Conservation (phyloP, 1,284 basidiomycete genomes). For the Apiotrichum gamsii region DNA sequence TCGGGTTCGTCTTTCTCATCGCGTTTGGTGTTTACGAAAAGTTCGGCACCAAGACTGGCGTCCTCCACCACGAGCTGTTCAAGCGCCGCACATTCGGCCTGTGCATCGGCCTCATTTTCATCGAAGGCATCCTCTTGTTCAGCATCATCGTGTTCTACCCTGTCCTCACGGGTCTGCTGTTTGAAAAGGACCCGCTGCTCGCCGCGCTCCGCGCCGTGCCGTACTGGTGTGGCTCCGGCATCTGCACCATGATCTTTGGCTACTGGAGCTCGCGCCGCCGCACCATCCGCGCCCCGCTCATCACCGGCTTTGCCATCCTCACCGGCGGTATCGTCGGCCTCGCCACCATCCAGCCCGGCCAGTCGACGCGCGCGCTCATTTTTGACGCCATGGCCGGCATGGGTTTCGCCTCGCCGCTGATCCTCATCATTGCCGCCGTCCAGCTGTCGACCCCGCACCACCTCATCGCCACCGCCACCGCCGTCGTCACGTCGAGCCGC, state of each 20-base stretch:
- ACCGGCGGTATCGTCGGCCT: constrained; percentile 16
- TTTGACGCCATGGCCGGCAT: constrained; percentile 17
- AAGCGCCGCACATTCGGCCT: constrained; percentile 10
- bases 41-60: constrained; percentile 8
- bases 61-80: constrained; percentile 21
- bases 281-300: constrained; percentile 11
- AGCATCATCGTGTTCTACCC: constrained; percentile 15
- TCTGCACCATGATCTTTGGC: constrained; percentile 10
- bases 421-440: constrained; percentile 18
- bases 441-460: constrained; percentile 22
- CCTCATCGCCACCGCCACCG: constrained; percentile 22
- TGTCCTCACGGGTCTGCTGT: constrained; percentile 8
- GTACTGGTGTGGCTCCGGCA: constrained; percentile 5
- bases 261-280: constrained; percentile 12
- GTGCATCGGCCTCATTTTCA: constrained; percentile 14
- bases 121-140: constrained; percentile 19
- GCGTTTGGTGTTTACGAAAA: constrained; percentile 8
- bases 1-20: constrained; percentile 3
- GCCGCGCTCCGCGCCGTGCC: constrained; percentile 1
- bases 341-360: constrained; percentile 9
- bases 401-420: constrained; percentile 20
- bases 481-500: constrained; percentile 15
- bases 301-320: constrained; percentile 14
- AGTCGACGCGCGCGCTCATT: neutral
- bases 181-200: constrained; percentile 10